A percentile compares a stretch with the other conserved stretches of the same genome.
These are phyloP conservation scores for Prorocentrum cordatum DNA, from an alignment of 169 alveolate genomes.

Conservation along the genomic window DNA sequence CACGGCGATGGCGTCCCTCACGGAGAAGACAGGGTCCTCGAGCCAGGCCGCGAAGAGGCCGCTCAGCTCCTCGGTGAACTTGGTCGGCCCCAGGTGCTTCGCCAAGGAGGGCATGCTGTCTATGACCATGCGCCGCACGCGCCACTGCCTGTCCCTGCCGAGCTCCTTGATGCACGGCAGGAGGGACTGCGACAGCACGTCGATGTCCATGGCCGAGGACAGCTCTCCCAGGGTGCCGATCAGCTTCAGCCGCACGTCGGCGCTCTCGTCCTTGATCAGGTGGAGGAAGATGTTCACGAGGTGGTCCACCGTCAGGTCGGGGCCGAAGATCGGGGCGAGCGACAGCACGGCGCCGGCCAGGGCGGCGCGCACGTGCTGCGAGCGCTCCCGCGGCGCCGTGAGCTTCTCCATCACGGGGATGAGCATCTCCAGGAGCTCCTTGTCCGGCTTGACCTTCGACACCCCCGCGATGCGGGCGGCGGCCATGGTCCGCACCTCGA, in stretches of 20 bases:
- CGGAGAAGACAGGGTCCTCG: slow-evolving; percentile 59
- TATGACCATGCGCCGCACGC: slow-evolving; percentile 26
- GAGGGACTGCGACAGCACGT: slow-evolving; percentile 33
- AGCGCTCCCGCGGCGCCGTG: slow-evolving; percentile 13
- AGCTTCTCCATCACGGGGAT: slow-evolving; percentile 44
- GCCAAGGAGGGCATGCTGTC: slow-evolving; percentile 1
- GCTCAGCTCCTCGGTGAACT: slow-evolving; percentile 52
- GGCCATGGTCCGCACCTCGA: slow-evolving; percentile 43
- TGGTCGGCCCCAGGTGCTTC: slow-evolving; percentile 46
- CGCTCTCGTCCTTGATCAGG: slow-evolving; percentile 41
- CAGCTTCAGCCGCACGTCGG: slow-evolving; percentile 51
- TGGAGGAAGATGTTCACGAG: slow-evolving; percentile 25
- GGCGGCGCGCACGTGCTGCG: slow-evolving; percentile 33
- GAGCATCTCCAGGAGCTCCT: background rate
- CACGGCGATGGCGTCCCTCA: slow-evolving; percentile 60
- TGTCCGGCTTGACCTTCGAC: slow-evolving; percentile 13
- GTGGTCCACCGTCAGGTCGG: slow-evolving; percentile 19
- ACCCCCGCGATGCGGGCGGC: slow-evolving; percentile 37
- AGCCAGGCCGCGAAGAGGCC: slow-evolving; percentile 35
- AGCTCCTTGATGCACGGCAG: slow-evolving; percentile 64
- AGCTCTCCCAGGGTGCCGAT: slow-evolving; percentile 20
- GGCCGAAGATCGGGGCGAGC: slow-evolving; percentile 20
- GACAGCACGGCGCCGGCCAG: background rate
- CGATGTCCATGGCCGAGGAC: slow-evolving; percentile 29
- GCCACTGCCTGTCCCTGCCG: slow-evolving; percentile 65